These are phyloP conservation scores for Tylopilus felleus DNA, from an alignment of 768 basidiomycete species.

Conservation along the genomic window DNA sequence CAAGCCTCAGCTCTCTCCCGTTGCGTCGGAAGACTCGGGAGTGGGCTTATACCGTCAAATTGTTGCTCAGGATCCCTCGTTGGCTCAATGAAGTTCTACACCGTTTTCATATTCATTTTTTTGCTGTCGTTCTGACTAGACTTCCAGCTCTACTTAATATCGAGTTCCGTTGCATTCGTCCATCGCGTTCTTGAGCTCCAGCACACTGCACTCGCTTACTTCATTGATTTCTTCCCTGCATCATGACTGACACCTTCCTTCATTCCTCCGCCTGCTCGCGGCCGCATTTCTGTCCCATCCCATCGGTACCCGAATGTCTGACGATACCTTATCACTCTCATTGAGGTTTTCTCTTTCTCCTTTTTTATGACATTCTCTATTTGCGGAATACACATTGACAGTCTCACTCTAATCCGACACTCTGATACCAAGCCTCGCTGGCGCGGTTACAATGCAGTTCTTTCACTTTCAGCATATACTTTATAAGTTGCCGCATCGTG, in stretches of 20 bases:
- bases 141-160: constrained; percentile 17
- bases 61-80: constrained; percentile 69
- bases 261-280: constrained; percentile 18
- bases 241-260: constrained; percentile 32
- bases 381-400: constrained; percentile 35
- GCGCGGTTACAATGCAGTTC: constrained; percentile 20
- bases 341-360: constrained; percentile 14
- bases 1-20: constrained; percentile 57
- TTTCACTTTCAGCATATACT: constrained; percentile 17
- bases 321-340: constrained; percentile 36
- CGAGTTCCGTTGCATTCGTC: constrained; percentile 19
- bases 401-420: constrained; percentile 26
- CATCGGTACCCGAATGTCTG: constrained; percentile 27
- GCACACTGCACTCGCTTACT: constrained; percentile 27
- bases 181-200: constrained; percentile 24
- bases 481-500: constrained; percentile 5
- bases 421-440: constrained; percentile 26
- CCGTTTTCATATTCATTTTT: background rate
- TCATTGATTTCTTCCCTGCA: constrained; percentile 24
- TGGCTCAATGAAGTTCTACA: constrained; percentile 39
- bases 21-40: constrained; percentile 70
- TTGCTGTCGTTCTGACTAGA: constrained; percentile 17
- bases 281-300: constrained; percentile 15
- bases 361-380: constrained; percentile 37
- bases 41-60: constrained; percentile 83